Conservation (phyloP, 352 stramenopile genomes). For the Globisporangium paroecandrum region DNA sequence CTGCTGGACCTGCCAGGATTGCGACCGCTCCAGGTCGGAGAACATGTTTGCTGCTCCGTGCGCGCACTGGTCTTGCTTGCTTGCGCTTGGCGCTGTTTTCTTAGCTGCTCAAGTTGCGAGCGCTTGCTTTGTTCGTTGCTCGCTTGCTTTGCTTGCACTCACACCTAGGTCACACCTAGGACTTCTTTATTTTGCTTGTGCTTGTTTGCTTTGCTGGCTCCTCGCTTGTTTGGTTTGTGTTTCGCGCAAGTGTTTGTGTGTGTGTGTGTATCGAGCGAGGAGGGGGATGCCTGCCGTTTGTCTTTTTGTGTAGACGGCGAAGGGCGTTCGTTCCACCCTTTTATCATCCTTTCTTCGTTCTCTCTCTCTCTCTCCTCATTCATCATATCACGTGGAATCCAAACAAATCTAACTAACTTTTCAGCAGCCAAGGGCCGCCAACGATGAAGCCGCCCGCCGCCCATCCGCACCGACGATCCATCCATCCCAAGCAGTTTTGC, state of each 20-base stretch:
- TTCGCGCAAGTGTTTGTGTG: constrained; percentile 1
- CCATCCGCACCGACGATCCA: constrained; percentile 3
- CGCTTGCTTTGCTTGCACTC: background rate
- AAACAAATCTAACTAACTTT: constrained; percentile 6
- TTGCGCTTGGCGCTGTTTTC: background rate
- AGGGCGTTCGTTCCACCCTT: constrained; percentile 7
- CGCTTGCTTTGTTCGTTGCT: background rate
- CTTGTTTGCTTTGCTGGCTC: constrained; percentile 7
- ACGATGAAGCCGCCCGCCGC: background rate
- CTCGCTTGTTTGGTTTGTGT: constrained; percentile 4
- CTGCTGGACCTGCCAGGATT: constrained; percentile 13
- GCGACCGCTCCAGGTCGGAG: constrained; percentile 10
- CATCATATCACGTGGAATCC: background rate
- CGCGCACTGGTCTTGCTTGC: background rate
- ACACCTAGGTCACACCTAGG: background rate
- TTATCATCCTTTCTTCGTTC: background rate
- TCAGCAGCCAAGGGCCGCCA: constrained; percentile 1
- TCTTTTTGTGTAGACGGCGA: constrained; percentile 10
- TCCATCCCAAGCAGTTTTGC: background rate
- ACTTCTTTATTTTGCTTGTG: background rate
- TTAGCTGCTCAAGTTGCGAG: background rate
- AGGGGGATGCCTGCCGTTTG: background rate
- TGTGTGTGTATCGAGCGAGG: background rate
- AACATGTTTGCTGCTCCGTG: constrained; percentile 2
- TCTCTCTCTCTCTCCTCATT: background rate